Evolutionary conservation across 495 filamentous ascomycete genomes (phyloP).

Genomic region (Aspergillus coremiiformis): DNA sequence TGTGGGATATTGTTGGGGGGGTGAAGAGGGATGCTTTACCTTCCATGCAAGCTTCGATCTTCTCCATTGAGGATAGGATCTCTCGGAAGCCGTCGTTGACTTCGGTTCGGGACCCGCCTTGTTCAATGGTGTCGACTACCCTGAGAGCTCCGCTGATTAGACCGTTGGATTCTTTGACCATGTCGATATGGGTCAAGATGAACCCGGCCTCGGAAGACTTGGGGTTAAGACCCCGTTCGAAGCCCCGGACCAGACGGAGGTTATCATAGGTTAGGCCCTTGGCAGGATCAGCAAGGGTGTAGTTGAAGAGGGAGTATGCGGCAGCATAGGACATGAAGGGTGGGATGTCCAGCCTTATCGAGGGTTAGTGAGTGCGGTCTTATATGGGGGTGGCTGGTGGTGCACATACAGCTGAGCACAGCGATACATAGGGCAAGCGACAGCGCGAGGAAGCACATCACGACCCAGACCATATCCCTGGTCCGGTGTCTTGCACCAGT

Average conservation of each 20-base stretch:
- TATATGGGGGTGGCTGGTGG: no score
- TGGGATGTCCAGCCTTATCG: slow-evolving; percentile 38
- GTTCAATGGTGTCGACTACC: slow-evolving; percentile 52
- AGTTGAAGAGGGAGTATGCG: slow-evolving; percentile 87
- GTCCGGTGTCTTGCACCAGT: slow-evolving; percentile 51
- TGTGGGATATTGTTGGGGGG: background rate
- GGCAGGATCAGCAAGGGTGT: slow-evolving; percentile 58
- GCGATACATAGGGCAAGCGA: slow-evolving; percentile 67
- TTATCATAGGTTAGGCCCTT: slow-evolving; percentile 63
- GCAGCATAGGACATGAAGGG: slow-evolving; percentile 96
- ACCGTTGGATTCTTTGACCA: slow-evolving; percentile 70
- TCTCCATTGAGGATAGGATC: slow-evolving; percentile 54
- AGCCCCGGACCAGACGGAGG: slow-evolving; percentile 77
- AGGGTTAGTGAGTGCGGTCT: slow-evolving; percentile 3
- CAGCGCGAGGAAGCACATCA: slow-evolving; percentile 56
- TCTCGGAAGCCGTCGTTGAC: slow-evolving; percentile 59
- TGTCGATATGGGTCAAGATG: slow-evolving; percentile 73
- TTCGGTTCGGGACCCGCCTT: slow-evolving; percentile 35
- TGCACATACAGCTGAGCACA: slow-evolving; percentile 78
- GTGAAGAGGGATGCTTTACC: slow-evolving; percentile 35
- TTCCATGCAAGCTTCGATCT: slow-evolving; percentile 75
- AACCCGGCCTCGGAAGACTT: slow-evolving; percentile 88
- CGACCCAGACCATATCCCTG: slow-evolving; percentile 69
- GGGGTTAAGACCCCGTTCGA: slow-evolving; percentile 78
- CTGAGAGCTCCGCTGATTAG: slow-evolving; percentile 62